Evolutionary conservation across 495 filamentous ascomycete genomes (phyloP).

Genomic region (Podospora australis): DNA sequence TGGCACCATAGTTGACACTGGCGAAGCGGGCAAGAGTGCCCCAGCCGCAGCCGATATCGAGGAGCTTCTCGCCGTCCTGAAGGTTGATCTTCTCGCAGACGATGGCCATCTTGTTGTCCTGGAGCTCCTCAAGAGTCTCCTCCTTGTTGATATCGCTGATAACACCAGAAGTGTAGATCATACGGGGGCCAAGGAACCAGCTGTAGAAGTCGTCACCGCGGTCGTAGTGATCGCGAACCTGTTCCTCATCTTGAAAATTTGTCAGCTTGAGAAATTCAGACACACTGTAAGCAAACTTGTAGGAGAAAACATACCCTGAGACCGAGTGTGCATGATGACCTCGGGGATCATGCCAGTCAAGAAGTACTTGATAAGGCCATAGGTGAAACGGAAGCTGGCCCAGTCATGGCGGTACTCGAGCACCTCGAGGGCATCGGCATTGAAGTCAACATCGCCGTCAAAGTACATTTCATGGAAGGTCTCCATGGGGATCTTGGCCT

Average conservation of each 20-base stretch:
- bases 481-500: conserved; percentile 76
- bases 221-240: conserved; percentile 83
- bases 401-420: conserved; percentile 84
- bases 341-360: conserved; percentile 59
- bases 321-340: conserved; percentile 70
- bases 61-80: conserved; percentile 60
- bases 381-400: conserved; percentile 76
- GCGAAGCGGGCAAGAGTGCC: conserved; percentile 78
- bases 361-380: conserved; percentile 48
- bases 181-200: conserved; percentile 85
- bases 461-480: conserved; percentile 91
- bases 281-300: not conserved
- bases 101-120: conserved; percentile 82
- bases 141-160: conserved; percentile 69
- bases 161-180: conserved; percentile 84
- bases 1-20: conserved; percentile 68
- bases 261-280: conserved; percentile 11
- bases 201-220: conserved; percentile 83
- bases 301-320: conserved; percentile 50
- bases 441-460: conserved; percentile 77
- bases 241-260: conserved; percentile 61
- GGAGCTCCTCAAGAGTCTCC: conserved; percentile 75
- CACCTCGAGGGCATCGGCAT: conserved; percentile 71
- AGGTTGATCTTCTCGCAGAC: conserved; percentile 82
- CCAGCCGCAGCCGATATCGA: conserved; percentile 87